Evolutionary conservation across 2,329 filamentous ascomycete genomes (phyloP), one percentile per base, ranked within the genome.

Genomic region (Gaeumannomyces tritici): DNA sequence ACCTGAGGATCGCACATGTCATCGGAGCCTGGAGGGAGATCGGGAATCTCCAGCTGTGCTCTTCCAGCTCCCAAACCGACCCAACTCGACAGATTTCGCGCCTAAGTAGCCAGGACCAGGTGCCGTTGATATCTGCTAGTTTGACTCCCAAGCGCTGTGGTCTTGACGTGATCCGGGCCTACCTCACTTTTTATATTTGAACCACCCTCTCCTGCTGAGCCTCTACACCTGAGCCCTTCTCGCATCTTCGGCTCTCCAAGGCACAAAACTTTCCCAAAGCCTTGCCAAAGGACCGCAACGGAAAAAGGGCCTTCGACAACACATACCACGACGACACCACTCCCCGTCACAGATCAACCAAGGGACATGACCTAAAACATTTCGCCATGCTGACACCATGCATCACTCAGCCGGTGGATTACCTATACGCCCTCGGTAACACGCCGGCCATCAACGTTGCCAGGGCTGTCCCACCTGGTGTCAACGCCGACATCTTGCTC

Each of bases 361-460:
- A n/a, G 18, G 42, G 42, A 47, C 21, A 47, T 47, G 42, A 13
- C n/a, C n/a, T 47, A 26, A 59, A 51, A 4, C 12, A 27, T 21
- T 54, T 24, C 54, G 67, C 12, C 42, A 78, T 79, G 76, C 63
- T 78, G 26, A 73, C 71, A 0, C 76, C 77, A 27, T 33, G 59
- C 1, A 70, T 73, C 28, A 70, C 73, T 26, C 73, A 68, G 28
- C 69, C 69, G 7, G 65, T 68, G 18, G 64, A 64, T 26, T 75
- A 71, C 51, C 70, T 80, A 27, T 82, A 82, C 61, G 78, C 81
- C 1, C 72, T 79, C n/a, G 82, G 82, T 28, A 83, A 83, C 68
- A 83, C 79, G 0, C 79, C 83, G 4, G 81, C 84, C 6, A 72
- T 77, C 9, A 80, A 75, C 65, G 70, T 86, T 11, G 79, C 78